phyloP scores from a whole-genome alignment of 345 rosid species.

The Isatis tinctoria region DNA sequence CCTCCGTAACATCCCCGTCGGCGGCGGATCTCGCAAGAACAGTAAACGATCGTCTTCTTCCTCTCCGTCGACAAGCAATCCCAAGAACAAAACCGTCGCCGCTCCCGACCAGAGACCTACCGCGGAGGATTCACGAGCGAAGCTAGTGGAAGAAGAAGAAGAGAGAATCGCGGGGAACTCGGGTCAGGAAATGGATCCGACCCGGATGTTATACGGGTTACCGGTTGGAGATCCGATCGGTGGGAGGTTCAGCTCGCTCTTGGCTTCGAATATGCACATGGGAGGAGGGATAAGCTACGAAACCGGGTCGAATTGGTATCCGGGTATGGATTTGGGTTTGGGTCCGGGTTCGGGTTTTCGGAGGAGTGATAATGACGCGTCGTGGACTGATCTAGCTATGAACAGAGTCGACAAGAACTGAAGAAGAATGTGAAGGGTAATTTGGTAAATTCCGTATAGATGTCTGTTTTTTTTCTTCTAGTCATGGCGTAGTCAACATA shows the following conservation, averaged over 20 bases:
- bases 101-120: slow-evolving; percentile 29
- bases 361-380: slow-evolving; percentile 31
- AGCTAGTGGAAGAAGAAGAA: background rate
- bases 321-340: slow-evolving; percentile 31
- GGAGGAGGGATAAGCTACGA: slow-evolving; percentile 41
- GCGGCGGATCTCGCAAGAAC: slow-evolving; percentile 78
- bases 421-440: background rate
- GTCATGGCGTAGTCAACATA: background rate
- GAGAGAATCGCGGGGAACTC: background rate
- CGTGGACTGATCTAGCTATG: slow-evolving; percentile 73
- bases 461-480: background rate
- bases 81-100: slow-evolving; percentile 34
- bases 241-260: slow-evolving; percentile 57
- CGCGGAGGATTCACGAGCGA: slow-evolving; percentile 15
- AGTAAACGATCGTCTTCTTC: slow-evolving; percentile 40
- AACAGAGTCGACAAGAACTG: slow-evolving; percentile 20
- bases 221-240: slow-evolving; percentile 36
- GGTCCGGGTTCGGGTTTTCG: slow-evolving; percentile 31
- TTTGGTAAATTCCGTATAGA: background rate
- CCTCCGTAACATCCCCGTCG: slow-evolving; percentile 87
- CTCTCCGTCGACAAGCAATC: background rate
- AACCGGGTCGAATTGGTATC: slow-evolving; percentile 39
- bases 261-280: slow-evolving; percentile 44
- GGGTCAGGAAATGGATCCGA: slow-evolving; percentile 34
- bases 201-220: slow-evolving; percentile 43